Conservation (phyloP, 2,329 filamentous ascomycete genomes). For the Epichloe baconii region DNA sequence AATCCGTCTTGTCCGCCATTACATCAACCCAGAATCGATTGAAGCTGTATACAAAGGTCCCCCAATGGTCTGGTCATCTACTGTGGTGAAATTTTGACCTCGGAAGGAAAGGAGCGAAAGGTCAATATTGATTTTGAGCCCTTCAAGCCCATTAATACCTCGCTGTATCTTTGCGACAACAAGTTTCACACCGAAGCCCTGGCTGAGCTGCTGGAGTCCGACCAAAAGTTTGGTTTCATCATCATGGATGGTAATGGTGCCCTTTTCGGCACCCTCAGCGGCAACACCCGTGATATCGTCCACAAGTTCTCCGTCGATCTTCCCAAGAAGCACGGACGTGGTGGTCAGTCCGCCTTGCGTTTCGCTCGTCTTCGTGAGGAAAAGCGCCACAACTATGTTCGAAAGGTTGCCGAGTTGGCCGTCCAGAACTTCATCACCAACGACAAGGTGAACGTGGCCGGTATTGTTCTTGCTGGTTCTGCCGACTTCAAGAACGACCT, state of each 20-base stretch:
- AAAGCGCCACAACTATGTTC: constrained; percentile 99
- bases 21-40: constrained; percentile 98
- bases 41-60: constrained; percentile 98
- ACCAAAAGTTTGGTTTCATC: constrained; percentile 99
- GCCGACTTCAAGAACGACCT: constrained; percentile 99
- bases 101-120: constrained; percentile 96
- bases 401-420: constrained; percentile 93
- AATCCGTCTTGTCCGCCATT: constrained; percentile 95
- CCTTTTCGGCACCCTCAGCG: constrained; percentile 90
- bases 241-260: constrained; percentile 99
- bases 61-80: constrained; percentile 96
- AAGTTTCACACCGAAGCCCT: constrained; percentile 98
- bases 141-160: constrained; percentile 99
- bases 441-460: constrained; percentile 96
- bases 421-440: constrained; percentile 98
- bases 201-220: constrained; percentile 92
- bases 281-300: constrained; percentile 90
- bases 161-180: constrained; percentile 98
- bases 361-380: constrained; percentile 98
- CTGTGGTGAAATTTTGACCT: constrained; percentile 99
- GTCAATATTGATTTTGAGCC: constrained; percentile 99
- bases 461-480: constrained; percentile 87
- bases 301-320: constrained; percentile 99
- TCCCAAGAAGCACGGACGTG: constrained; percentile 99
- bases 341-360: constrained; percentile 98